Evolutionary conservation across 2,329 filamentous ascomycete species (phyloP), one percentile per base, ranked within the genome.

Genomic region (Fusarium pseudoanthophilum): DNA sequence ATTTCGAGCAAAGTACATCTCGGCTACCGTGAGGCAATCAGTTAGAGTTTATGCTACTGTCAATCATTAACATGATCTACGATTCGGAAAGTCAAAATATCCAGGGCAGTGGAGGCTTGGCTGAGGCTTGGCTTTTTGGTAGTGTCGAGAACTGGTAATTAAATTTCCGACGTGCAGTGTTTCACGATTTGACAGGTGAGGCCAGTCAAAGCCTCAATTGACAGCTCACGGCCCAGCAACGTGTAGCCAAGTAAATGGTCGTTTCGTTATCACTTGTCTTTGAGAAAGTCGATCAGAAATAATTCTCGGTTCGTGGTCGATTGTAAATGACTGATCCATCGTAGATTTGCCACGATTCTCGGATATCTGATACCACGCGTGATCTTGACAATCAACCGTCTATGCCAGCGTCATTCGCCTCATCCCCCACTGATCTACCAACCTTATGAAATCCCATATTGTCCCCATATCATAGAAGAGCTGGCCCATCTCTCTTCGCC

Each of bases 341-440:
- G 6, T 20, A 15, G 15, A n/a, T 32, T 32, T 56, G 36, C 36
- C 16, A n/a, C 37, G 26, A 28, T 56, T 24, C 28, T 24, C 28
- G 37, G 37, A 43, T 56, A 34, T 24, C 37, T 15, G 6, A 32
- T 1, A 56, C 21, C 11, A 30, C 13, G n/a, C 11, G 7, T 15
- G 21, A 43, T 43, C 16, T 32, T 20, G 37, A 30, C n/a, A 45
- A 32, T 56, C 37, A 32, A 20, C 11, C 21, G n/a, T 20, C 21
- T 40, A 11, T n/a, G 21, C 16, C 11, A 14, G 8, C 7, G 9
- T 14, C 30, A 39, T 36, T 37, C 26, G 8, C 30, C 42, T 34
- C 48, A 14, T 32, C 21, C 55, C 53, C 60, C 60, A 51, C 67
- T 53, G 48, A 60, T 67, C 67, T 61, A 40, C 55, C 55, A 40